These are phyloP conservation scores for Neonectria ditissima DNA, from an alignment of 2,329 filamentous ascomycete species.

Conservation along the genomic window DNA sequence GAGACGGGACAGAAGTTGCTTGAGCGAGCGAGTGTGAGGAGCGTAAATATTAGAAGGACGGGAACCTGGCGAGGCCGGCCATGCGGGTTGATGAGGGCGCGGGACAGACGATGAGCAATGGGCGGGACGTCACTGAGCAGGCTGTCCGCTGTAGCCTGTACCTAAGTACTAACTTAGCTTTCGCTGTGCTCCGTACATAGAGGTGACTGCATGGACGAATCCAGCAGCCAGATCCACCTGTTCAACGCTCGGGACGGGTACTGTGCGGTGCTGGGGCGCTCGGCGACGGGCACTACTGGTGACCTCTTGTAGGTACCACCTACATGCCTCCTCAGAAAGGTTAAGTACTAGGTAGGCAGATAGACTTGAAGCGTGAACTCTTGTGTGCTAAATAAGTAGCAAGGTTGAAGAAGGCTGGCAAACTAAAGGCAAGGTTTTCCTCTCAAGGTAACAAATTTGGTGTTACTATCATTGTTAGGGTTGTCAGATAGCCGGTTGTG, in stretches of 20 bases:
- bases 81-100: conserved; percentile 8
- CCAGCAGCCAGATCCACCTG: conserved; percentile 1
- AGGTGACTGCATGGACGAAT: conserved; percentile 3
- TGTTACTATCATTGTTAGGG: not conserved
- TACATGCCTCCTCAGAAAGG: too few species aligned
- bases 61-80: not conserved
- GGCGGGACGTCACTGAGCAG: conserved; percentile 14
- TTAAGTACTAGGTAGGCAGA: too few species aligned
- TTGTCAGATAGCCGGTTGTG: not conserved
- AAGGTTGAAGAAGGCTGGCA: not conserved
- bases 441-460: not conserved
- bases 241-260: conserved; percentile 13
- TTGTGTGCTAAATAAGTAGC: too few species aligned
- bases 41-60: conserved; percentile 1
- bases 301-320: conserved; percentile 5
- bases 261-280: conserved; percentile 15
- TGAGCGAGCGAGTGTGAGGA: not conserved
- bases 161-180: too few species aligned
- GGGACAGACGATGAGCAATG: conserved; percentile 5
- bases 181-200: too few species aligned
- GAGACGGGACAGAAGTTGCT: not conserved
- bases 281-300: conserved; percentile 8
- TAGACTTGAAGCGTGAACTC: not conserved
- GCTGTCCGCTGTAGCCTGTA: conserved; percentile 11
- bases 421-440: not conserved